A percentile compares a stretch with the other conserved stretches of the same genome.
Evolutionary conservation across 805 yeast genomes (phyloP).

Genomic region (Jamesozyma gamospora): DNA sequence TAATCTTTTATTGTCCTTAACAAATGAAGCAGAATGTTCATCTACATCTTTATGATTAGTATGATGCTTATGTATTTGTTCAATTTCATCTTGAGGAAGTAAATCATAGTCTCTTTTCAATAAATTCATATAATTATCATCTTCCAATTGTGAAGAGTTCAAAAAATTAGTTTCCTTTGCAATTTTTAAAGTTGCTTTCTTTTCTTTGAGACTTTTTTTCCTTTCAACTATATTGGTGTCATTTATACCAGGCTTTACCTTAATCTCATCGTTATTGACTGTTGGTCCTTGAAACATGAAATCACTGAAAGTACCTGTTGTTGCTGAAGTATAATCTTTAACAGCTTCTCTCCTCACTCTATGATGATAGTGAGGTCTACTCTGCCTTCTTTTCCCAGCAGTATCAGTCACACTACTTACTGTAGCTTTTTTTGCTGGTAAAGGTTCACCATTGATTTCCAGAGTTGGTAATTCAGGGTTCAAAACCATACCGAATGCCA

Average conservation of each 20-base stretch:
- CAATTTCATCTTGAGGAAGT: too few species aligned
- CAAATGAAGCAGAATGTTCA: constrained; percentile 2
- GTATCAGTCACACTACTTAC: neutral
- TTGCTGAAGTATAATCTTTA: constrained; percentile 21
- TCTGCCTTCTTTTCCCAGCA: constrained; percentile 4
- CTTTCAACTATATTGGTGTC: neutral
- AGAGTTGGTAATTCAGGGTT: neutral
- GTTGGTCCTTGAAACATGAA: constrained; percentile 13
- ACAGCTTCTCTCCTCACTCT: neutral
- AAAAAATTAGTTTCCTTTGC: neutral
- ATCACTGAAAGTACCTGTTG: constrained; percentile 23
- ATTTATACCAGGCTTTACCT: neutral
- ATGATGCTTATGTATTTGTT: constrained; percentile 3
- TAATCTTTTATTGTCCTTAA: constrained; percentile 18
- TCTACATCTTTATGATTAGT: neutral
- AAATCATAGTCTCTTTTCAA: too few species aligned
- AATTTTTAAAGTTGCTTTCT: neutral
- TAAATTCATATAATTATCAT: too few species aligned
- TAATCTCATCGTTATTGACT: neutral
- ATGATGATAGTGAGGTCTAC: constrained; percentile 4
- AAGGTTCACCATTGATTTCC: constrained; percentile 1
- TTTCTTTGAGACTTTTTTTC: neutral
- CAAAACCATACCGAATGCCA: too few species aligned
- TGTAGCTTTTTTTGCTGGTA: neutral
- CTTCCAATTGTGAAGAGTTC: too few species aligned